phyloP scores from a whole-genome alignment of 495 filamentous ascomycete genomes.

The Hypoxylon perforatum region DNA sequence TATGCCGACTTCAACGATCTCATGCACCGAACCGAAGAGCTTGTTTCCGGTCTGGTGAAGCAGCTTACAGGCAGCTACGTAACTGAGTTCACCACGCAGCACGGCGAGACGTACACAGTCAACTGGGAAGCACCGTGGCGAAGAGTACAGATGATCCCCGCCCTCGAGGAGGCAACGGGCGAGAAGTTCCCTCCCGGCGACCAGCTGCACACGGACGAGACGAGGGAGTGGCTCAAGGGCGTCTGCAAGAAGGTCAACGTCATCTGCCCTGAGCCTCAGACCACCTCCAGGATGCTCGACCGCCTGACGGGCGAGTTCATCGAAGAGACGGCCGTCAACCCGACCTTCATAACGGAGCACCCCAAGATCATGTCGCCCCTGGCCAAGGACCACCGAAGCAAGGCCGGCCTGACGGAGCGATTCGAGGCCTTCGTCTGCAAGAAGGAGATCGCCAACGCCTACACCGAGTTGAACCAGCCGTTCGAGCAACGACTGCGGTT shows the following conservation, averaged over 20 bases:
- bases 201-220: slow-evolving; percentile 89
- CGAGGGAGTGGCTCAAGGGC: slow-evolving; percentile 84
- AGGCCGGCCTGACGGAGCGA: slow-evolving; percentile 89
- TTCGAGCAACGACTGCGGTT: slow-evolving; percentile 94
- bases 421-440: slow-evolving; percentile 98
- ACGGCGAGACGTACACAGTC: slow-evolving; percentile 84
- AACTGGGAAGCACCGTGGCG: slow-evolving; percentile 98
- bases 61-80: slow-evolving; percentile 83
- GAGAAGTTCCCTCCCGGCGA: slow-evolving; percentile 92
- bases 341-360: slow-evolving; percentile 87
- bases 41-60: slow-evolving; percentile 93
- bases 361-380: slow-evolving; percentile 83
- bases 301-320: slow-evolving; percentile 97
- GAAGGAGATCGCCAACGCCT: slow-evolving; percentile 96
- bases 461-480: slow-evolving; percentile 98
- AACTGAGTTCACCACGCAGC: slow-evolving; percentile 83
- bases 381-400: slow-evolving; percentile 89
- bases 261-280: slow-evolving; percentile 88
- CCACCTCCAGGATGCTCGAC: slow-evolving; percentile 97
- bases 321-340: slow-evolving; percentile 92
- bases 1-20: slow-evolving; percentile 94
- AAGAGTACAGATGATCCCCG: slow-evolving; percentile 95
- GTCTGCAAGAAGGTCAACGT: slow-evolving; percentile 89
- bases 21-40: slow-evolving; percentile 93
- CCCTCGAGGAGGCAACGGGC: slow-evolving; percentile 86